Base-by-base conservation (phyloP, 257 asterid species). In the Solanum raphanifolium region DNA sequence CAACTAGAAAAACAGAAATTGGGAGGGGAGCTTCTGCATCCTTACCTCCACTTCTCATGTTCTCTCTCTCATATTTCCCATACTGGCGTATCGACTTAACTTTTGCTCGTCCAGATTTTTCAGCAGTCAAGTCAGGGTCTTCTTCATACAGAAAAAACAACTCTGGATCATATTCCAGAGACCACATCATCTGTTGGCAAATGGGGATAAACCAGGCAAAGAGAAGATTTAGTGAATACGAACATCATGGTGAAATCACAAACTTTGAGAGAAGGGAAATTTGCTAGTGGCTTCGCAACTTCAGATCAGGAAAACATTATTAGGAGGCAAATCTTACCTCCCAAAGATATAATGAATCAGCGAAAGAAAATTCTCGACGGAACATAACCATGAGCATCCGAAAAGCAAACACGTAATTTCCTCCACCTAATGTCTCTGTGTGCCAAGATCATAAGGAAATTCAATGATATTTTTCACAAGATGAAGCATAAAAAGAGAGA, bases 381-480 rank as follows among this genome's bases (percentile, higher is more conserved):
- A 96, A 96, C 93, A 95, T 90, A 86, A 96, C 98, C 99, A 96
- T 96, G 85, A 96, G 98, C 98, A 96, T 96, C 84, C 99, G 95
- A 87, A 96, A 90, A 87, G 99, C 99, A 92, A 96, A 96, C 65
- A 96, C 90, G 91, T 95, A 96, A 90, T 95, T 96, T 48, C 98
- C 99, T 85, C 99, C 99, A 58, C 99, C 98, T 34, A 96, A 88
- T 74, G 93, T 91, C 86, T 96, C 98, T 96, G 98, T 87, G 48
- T 48, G 55, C 32, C 86, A 87, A 89, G 72, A 87, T 62, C 69
- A 90, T 52, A 92, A 87, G 86, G 55, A 71, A 38, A 78, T 35
- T 85, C 39, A 27, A 34, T 71, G 83, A 41, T 27, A 71, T 10
- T 39, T 38, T 23, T 39, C 10, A 13, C n/a, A 25, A 78, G 62